Conservation (phyloP, 2,329 filamentous ascomycete genomes). For the Meredithiella fracta region DNA sequence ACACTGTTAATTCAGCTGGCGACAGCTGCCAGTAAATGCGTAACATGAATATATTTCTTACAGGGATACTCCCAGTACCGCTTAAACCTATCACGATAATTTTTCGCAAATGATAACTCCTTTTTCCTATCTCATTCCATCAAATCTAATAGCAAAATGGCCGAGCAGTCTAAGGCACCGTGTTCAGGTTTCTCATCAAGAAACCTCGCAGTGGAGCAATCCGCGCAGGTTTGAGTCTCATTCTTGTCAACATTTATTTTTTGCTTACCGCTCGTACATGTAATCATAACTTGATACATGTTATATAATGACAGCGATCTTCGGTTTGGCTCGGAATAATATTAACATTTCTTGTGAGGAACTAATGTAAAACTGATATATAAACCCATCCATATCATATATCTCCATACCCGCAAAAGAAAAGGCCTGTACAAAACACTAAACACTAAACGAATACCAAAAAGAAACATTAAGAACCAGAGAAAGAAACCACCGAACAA, state of each 20-base stretch:
- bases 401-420: too few relatives aligned
- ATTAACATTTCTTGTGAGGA: too few relatives aligned
- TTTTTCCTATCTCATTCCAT: conserved; percentile 25
- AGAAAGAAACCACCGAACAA: conserved; percentile 12
- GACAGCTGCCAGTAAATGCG: too few relatives aligned
- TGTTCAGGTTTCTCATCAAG: neutral
- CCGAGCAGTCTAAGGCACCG: conserved; percentile 12
- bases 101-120: too few relatives aligned
- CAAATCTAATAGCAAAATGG: conserved; percentile 22
- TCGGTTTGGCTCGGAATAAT: too few relatives aligned
- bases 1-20: too few relatives aligned
- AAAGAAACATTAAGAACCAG: conserved; percentile 1
- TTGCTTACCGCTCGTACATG: too few relatives aligned
- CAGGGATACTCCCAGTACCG: too few relatives aligned
- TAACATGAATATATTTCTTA: too few relatives aligned
- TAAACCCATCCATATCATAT: neutral
- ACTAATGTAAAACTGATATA: neutral
- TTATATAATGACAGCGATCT: too few relatives aligned
- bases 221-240: conserved; percentile 17
- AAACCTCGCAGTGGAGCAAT: conserved; percentile 14
- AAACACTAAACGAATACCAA: conserved; percentile 4
- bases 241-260: conserved; percentile 20
- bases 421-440: neutral
- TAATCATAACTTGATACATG: too few relatives aligned
- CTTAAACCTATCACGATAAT: too few relatives aligned